A percentile compares a stretch with the other conserved stretches of the same genome.
Evolutionary conservation across 345 rosid species (phyloP).

Genomic region (Salix viminalis): DNA sequence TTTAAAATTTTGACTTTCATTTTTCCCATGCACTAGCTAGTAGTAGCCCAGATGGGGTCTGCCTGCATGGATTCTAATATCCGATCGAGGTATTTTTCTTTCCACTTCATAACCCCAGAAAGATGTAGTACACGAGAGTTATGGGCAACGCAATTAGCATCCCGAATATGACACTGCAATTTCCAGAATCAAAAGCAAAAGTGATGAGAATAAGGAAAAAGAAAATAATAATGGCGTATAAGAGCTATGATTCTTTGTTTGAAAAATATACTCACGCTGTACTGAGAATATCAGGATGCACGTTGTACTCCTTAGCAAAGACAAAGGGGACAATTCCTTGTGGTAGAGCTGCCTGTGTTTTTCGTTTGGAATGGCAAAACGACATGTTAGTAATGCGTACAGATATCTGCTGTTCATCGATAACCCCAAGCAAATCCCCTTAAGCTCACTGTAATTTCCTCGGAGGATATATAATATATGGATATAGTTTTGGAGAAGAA

Average conservation of each 20-base stretch:
- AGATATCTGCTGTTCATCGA: conserved; percentile 13
- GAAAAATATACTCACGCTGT: conserved; percentile 45
- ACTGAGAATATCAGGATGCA: conserved; percentile 77
- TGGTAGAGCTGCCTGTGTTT: conserved; percentile 68
- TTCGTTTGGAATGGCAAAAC: conserved; percentile 18
- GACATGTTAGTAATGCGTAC: conserved; percentile 18
- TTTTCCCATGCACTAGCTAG: conserved; percentile 3
- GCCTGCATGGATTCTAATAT: conserved; percentile 3
- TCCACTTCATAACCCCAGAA: conserved; percentile 58
- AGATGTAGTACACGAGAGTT: conserved; percentile 85
- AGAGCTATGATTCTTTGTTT: background rate
- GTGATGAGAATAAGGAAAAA: background rate
- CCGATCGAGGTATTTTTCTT: background rate
- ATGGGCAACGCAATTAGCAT: conserved; percentile 96
- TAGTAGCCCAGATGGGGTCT: background rate
- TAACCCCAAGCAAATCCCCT: background rate
- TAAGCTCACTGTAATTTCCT: background rate
- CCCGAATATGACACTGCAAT: conserved; percentile 90
- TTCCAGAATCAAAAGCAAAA: conserved; percentile 1
- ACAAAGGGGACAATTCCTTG: conserved; percentile 87
- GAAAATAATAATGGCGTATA: background rate
- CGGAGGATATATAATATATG: no score
- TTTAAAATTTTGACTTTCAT: conserved; percentile 7
- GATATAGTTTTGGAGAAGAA: background rate
- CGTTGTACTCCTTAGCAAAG: conserved; percentile 78